Conservation (phyloP, 1,284 basidiomycete genomes). For the Veloboletus limbatus region DNA sequence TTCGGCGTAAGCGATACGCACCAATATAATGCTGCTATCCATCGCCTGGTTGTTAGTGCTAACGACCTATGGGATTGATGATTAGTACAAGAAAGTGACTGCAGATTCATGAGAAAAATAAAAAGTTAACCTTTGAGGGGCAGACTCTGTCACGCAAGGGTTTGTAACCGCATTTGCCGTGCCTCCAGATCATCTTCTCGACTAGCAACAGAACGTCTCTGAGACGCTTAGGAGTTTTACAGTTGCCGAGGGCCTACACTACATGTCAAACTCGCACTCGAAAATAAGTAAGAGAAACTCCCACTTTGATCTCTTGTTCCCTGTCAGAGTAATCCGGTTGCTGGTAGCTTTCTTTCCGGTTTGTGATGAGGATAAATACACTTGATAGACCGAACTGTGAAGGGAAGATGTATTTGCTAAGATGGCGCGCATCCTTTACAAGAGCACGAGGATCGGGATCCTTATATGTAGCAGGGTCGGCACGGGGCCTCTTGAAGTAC, state of each 20-base stretch:
- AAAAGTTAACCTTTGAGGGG: constrained; percentile 81
- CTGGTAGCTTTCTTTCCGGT: constrained; percentile 29
- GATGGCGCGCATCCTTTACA: constrained; percentile 52
- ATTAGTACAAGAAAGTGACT: constrained; percentile 1
- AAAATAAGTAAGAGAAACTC: neutral
- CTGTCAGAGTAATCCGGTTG: constrained; percentile 59
- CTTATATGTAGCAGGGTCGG: constrained; percentile 27
- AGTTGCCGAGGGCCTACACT: constrained; percentile 42
- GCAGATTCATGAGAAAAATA: constrained; percentile 4
- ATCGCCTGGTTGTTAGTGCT: constrained; percentile 37
- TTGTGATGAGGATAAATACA: constrained; percentile 41
- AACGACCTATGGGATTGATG: constrained; percentile 24
- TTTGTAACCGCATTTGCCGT: constrained; percentile 70
- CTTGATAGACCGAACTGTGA: constrained; percentile 69
- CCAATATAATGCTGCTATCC: constrained; percentile 59
- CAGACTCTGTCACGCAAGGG: constrained; percentile 64
- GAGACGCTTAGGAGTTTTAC: constrained; percentile 74
- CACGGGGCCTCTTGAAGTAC: constrained; percentile 32
- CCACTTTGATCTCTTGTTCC: constrained; percentile 71
- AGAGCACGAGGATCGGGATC: constrained; percentile 46
- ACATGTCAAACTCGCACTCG: neutral
- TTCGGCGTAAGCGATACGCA: constrained; percentile 27
- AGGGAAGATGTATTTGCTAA: constrained; percentile 83
- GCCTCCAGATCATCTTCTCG: constrained; percentile 64
- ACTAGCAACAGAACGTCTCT: constrained; percentile 53